phyloP scores from a whole-genome alignment of 768 basidiomycete genomes.

The Xerocomus potaroensis region DNA sequence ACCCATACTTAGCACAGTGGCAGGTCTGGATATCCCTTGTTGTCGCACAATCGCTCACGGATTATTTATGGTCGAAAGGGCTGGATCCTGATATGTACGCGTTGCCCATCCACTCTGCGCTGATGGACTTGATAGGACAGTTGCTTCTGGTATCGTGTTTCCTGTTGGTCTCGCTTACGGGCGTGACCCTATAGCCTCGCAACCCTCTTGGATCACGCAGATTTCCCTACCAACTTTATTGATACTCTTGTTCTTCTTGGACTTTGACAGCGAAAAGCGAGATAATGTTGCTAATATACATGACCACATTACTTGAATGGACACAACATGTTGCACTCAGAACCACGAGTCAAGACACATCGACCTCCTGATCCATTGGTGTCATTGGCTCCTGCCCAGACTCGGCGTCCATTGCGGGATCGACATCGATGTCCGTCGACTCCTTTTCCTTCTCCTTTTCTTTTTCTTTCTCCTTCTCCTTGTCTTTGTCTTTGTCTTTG shows the following conservation, averaged over 20 bases:
- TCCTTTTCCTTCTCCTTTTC: conserved; percentile 29
- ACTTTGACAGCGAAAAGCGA: neutral
- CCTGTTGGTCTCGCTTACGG: conserved; percentile 52
- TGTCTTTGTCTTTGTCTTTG: conserved; percentile 17
- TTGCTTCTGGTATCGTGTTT: conserved; percentile 74
- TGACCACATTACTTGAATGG: neutral
- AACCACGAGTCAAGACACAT: conserved; percentile 40
- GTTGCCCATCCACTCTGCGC: conserved; percentile 85
- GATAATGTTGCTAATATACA: neutral
- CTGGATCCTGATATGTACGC: conserved; percentile 92
- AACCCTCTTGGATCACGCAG: neutral
- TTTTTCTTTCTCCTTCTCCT: conserved; percentile 16
- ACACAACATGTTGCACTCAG: no score
- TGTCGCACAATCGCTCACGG: conserved; percentile 62
- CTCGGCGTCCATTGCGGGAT: conserved; percentile 27
- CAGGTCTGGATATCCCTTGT: conserved; percentile 71
- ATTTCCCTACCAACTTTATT: neutral
- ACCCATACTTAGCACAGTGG: neutral
- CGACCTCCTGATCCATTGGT: conserved; percentile 36
- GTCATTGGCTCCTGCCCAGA: conserved; percentile 33
- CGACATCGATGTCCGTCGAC: conserved; percentile 29
- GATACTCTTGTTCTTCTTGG: neutral
- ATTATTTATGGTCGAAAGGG: conserved; percentile 71
- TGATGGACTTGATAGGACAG: conserved; percentile 84
- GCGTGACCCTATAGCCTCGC: conserved; percentile 19